These are phyloP conservation scores for Naganishia sp. DNA, from an alignment of 1,284 basidiomycete genomes.

Conservation along the genomic window DNA sequence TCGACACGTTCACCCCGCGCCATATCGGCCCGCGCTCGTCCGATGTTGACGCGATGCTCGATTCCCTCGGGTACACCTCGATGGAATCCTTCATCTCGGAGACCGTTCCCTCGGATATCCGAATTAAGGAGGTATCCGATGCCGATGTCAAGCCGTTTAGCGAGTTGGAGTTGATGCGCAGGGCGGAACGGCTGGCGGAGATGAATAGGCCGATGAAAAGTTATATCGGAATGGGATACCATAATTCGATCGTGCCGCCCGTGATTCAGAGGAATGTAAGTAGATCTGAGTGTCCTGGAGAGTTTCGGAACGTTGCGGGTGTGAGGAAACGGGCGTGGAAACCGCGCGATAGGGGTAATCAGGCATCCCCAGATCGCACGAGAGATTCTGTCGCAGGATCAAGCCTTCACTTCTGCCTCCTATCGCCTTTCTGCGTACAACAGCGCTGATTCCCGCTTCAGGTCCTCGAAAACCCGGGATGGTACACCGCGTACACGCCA, in stretches of 20 bases:
- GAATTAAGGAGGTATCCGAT: constrained; percentile 65
- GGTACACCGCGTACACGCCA: constrained; percentile 98
- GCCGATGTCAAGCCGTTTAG: constrained; percentile 75
- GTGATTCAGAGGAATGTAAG: constrained; percentile 88
- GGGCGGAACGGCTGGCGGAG: constrained; percentile 73
- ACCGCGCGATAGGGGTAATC: too few species aligned
- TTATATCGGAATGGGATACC: constrained; percentile 98
- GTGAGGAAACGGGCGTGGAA: too few species aligned
- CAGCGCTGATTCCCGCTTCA: constrained; percentile 43
- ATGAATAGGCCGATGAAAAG: constrained; percentile 83
- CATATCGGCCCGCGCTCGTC: constrained; percentile 83
- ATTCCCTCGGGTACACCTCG: constrained; percentile 73
- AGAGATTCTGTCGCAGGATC: too few species aligned
- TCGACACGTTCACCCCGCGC: constrained; percentile 83
- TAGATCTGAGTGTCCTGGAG: constrained; percentile 18
- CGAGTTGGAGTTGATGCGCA: constrained; percentile 78
- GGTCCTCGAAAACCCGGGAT: constrained; percentile 94
- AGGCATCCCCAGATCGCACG: too few species aligned
- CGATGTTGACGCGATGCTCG: constrained; percentile 77
- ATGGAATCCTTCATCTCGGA: constrained; percentile 82
- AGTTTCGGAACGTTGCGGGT: background rate
- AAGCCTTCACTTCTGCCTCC: too few species aligned
- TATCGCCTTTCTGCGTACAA: too few species aligned
- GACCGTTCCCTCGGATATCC: constrained; percentile 76
- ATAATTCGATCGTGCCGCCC: constrained; percentile 87